Evolutionary conservation across 139 green algal species (phyloP).

Genomic region (Mychonastes homosphaera): DNA sequence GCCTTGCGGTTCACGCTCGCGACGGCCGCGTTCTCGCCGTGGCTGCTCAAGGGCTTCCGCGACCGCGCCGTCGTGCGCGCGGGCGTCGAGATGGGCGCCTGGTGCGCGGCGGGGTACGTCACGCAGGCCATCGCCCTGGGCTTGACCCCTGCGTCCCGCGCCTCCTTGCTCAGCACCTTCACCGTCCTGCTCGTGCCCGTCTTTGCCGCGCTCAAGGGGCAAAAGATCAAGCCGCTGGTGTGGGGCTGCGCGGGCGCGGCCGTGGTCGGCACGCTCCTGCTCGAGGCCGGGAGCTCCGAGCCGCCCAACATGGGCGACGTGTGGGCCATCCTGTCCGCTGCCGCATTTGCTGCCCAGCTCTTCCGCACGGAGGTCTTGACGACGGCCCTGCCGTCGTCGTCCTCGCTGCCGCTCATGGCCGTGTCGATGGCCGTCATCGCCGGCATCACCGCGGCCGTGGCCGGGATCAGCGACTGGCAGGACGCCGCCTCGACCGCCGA

Average conservation of each 20-base stretch:
- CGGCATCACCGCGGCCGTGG: slow-evolving; percentile 8
- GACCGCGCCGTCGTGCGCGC: slow-evolving; percentile 5
- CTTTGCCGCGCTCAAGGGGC: slow-evolving; percentile 50
- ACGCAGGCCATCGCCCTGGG: slow-evolving; percentile 50
- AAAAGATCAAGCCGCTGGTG: slow-evolving; percentile 41
- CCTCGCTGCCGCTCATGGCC: slow-evolving; percentile 30
- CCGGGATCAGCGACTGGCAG: slow-evolving; percentile 5
- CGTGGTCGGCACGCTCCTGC: slow-evolving; percentile 47
- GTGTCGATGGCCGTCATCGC: slow-evolving; percentile 35
- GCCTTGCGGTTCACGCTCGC: slow-evolving; percentile 24
- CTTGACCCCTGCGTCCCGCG: slow-evolving; percentile 53
- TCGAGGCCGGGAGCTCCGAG: slow-evolving; percentile 38
- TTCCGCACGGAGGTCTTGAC: slow-evolving; percentile 42
- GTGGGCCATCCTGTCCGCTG: slow-evolving; percentile 47
- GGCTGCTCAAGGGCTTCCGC: slow-evolving; percentile 1
- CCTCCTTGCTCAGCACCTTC: slow-evolving; percentile 66
- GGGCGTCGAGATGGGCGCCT: slow-evolving; percentile 26
- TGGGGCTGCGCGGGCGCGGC: slow-evolving; percentile 47
- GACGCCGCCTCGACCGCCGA: slow-evolving; percentile 1
- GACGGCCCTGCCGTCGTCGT: slow-evolving; percentile 17
- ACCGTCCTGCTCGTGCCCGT: slow-evolving; percentile 74
- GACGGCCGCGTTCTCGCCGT: slow-evolving; percentile 24
- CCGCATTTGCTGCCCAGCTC: slow-evolving; percentile 65
- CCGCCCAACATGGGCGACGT: slow-evolving; percentile 44
- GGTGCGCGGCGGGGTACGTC: slow-evolving; percentile 31